phyloP scores from a whole-genome alignment of 805 yeast species.

The Kazachstania viticola region DNA sequence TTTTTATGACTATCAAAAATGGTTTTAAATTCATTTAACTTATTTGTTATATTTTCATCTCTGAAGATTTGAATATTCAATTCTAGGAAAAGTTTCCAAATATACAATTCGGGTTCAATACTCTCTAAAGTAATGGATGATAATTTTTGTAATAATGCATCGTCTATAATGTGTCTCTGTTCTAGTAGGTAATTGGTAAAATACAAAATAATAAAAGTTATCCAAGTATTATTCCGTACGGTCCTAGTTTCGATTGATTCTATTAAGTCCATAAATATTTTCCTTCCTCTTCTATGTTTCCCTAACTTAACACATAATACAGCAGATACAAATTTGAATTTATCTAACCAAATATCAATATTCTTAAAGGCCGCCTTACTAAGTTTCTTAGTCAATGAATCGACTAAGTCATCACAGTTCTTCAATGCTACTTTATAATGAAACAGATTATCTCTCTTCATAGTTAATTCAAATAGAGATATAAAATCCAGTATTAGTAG shows the following conservation, averaged over 20 bases:
- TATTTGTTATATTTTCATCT: constrained; percentile 20
- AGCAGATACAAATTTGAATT: constrained; percentile 12
- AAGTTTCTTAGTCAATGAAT: constrained; percentile 3
- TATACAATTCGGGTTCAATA: constrained; percentile 8
- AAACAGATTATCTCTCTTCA: constrained; percentile 8
- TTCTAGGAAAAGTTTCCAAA: constrained; percentile 19
- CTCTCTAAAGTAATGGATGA: constrained; percentile 1
- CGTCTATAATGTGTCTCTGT: constrained; percentile 8
- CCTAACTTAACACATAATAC: constrained; percentile 7
- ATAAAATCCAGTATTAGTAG: constrained; percentile 16
- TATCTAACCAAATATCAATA: constrained; percentile 8
- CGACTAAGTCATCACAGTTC: constrained; percentile 13
- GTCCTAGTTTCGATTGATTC: not conserved
- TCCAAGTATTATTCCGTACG: constrained; percentile 5
- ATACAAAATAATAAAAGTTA: constrained; percentile 8
- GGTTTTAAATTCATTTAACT: constrained; percentile 16
- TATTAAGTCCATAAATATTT: constrained; percentile 5
- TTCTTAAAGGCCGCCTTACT: constrained; percentile 1
- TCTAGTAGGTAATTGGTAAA: constrained; percentile 12
- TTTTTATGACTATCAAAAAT: constrained; percentile 14
- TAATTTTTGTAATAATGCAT: constrained; percentile 2
- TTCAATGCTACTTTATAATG: constrained; percentile 17
- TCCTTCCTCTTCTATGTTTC: constrained; percentile 5
- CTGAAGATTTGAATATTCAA: constrained; percentile 12
- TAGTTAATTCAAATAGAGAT: constrained; percentile 12